Evolutionary conservation across 2,329 filamentous ascomycete genomes (phyloP), one percentile per base, ranked within the genome.

Genomic region (Chaetomium sp.): DNA sequence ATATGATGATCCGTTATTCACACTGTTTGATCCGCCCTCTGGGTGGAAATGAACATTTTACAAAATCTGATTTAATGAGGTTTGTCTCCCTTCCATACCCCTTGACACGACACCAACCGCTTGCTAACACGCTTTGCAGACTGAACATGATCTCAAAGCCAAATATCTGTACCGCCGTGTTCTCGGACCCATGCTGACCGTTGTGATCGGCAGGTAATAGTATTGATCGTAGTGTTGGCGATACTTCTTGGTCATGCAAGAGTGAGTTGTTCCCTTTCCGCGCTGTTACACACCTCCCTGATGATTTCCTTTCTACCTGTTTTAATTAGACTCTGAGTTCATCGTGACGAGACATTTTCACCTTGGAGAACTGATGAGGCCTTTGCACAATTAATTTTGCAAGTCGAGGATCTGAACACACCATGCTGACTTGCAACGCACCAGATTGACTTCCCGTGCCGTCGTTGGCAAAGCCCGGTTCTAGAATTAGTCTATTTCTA

Each of bases 321-420:
- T 74, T 72, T 47, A 45, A 45, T 74, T 61, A 65, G 61, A 63
- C 67, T 70, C 77, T 74, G 79, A 81, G 72, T 79, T 77, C 71
- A 76, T 72, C 72, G 66, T 81, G 79, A 80, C 69, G 78, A 81
- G 64, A 77, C 68, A 68, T 69, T 64, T 76, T 80, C 79, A 81
- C 78, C 79, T 81, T 81, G 79, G 79, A 81, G 79, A 81, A 81
- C 79, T 81, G 79, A 81, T 68, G 61, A 69, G 70, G 71, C 66
- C 44, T 59, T 51, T 10, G 8, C 14, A 53, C 40, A 34, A 19
- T 52, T 35, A 9, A 12, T 40, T 12, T 50, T 55, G 35, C 56
- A 42, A 52, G 44, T n/a, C 12, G 40, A 12, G 35, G 34, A 35
- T 50, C 46, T 11, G 12, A 51, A 43, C 19, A 27, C 19, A 38